Evolutionary conservation across 805 yeast genomes (phyloP).

Genomic region (Sugiyamaella lignohabitans): DNA sequence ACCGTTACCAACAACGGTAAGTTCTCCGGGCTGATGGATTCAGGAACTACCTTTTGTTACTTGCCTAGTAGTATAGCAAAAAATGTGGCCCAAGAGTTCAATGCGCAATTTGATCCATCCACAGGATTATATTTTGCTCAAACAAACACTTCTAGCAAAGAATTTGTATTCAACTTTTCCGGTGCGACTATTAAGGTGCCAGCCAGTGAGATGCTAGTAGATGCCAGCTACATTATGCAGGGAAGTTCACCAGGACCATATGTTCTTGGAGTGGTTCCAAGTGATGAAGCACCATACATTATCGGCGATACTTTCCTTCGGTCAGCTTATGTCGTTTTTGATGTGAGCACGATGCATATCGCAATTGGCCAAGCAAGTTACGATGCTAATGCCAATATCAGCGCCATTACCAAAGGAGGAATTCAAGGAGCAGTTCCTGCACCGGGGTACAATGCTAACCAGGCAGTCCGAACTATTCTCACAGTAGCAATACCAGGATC

Average conservation of each 20-base stretch:
- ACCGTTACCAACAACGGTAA: constrained; percentile 5
- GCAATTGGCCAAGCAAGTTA: constrained; percentile 46
- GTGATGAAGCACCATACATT: constrained; percentile 25
- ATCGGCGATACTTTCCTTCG: constrained; percentile 65
- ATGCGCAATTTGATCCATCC: constrained; percentile 5
- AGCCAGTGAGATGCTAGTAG: constrained; percentile 15
- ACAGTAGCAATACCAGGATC: neutral
- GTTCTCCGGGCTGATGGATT: constrained; percentile 44
- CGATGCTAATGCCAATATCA: constrained; percentile 23
- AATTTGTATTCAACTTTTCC: constrained; percentile 20
- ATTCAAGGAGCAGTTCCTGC: constrained; percentile 25
- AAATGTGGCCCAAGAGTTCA: constrained; percentile 7
- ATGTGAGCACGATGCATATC: constrained; percentile 50
- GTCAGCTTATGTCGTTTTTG: constrained; percentile 60
- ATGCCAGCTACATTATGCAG: constrained; percentile 9
- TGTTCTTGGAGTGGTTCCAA: constrained; percentile 12
- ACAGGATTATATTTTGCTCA: constrained; percentile 23
- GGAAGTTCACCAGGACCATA: constrained; percentile 12
- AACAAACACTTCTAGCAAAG: constrained; percentile 10
- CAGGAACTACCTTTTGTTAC: constrained; percentile 49
- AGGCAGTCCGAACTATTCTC: neutral
- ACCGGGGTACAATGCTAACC: constrained; percentile 11
- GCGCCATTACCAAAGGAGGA: constrained; percentile 24
- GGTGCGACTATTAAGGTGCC: constrained; percentile 26
- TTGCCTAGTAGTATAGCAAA: constrained; percentile 33